Evolutionary conservation across 441 rosid species (phyloP).

Genomic region (Oxalis stricta): DNA sequence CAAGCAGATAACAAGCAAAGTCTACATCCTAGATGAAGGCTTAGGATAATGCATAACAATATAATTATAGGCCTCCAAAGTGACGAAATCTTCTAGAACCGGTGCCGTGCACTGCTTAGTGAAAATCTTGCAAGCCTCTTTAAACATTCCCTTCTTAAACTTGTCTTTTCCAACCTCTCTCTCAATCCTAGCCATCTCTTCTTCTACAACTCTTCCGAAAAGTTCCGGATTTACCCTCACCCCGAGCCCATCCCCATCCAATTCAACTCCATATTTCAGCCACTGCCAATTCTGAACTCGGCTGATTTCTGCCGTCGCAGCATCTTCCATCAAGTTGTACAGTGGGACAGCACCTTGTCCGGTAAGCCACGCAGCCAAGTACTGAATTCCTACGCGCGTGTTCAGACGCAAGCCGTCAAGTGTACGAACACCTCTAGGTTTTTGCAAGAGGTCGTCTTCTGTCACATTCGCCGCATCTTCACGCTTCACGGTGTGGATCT

Average conservation of each 20-base stretch:
- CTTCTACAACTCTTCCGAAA: conserved; percentile 72
- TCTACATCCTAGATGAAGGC: conserved; percentile 34
- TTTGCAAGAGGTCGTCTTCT: conserved; percentile 68
- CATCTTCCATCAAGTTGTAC: conserved; percentile 91
- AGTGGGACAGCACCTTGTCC: conserved; percentile 89
- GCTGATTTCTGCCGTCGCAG: conserved; percentile 90
- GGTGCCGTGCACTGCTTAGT: conserved; percentile 49
- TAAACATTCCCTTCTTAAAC: conserved; percentile 55
- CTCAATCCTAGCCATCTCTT: conserved; percentile 75
- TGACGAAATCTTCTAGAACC: conserved; percentile 68
- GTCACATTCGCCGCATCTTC: conserved; percentile 53
- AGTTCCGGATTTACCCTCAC: conserved; percentile 46
- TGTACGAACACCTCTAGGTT: conserved; percentile 65
- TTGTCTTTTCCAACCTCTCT: conserved; percentile 70
- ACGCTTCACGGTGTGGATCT: conserved; percentile 41
- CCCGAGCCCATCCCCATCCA: conserved; percentile 70
- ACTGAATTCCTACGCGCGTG: conserved; percentile 83
- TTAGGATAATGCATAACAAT: conserved; percentile 51
- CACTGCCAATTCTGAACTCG: conserved; percentile 92
- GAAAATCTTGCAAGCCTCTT: conserved; percentile 66
- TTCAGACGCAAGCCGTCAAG: conserved; percentile 75
- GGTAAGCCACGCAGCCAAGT: conserved; percentile 79
- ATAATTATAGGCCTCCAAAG: conserved; percentile 51
- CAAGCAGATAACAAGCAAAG: neutral
- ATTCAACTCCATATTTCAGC: conserved; percentile 62